phyloP scores from a whole-genome alignment of 768 basidiomycete species.

The Mycena albidolilacea region DNA sequence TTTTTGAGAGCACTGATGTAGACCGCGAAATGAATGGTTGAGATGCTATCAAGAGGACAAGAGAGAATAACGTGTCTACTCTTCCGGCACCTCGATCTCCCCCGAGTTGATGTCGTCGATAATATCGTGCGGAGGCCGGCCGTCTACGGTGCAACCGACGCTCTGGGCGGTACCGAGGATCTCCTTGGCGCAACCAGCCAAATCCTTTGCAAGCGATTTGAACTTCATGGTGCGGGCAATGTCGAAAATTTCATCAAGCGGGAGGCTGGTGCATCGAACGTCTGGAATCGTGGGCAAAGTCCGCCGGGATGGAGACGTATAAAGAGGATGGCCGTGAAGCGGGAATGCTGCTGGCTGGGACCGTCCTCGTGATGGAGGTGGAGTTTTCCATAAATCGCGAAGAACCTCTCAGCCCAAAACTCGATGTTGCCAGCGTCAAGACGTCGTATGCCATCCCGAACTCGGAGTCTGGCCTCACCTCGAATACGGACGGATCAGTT shows the following conservation, averaged over 20 bases:
- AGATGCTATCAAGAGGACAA: conserved; percentile 44
- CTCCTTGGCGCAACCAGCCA: conserved; percentile 94
- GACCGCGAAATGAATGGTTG: conserved; percentile 30
- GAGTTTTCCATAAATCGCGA: conserved; percentile 68
- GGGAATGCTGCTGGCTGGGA: conserved; percentile 77
- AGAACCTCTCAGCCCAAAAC: conserved; percentile 52
- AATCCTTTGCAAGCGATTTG: conserved; percentile 94
- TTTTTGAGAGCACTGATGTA: background rate
- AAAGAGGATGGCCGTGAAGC: conserved; percentile 70
- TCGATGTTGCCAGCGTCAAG: conserved; percentile 72
- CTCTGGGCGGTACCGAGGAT: conserved; percentile 98
- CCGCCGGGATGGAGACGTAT: conserved; percentile 83
- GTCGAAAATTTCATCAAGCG: conserved; percentile 93
- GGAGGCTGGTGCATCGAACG: conserved; percentile 71
- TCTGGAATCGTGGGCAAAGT: conserved; percentile 73
- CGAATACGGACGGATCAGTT: conserved; percentile 64
- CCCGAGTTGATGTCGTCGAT: conserved; percentile 90
- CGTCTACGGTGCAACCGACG: conserved; percentile 96
- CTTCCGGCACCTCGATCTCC: conserved; percentile 89
- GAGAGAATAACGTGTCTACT: conserved; percentile 65
- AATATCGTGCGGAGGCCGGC: conserved; percentile 92
- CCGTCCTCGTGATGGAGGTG: conserved; percentile 85
- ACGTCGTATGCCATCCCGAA: conserved; percentile 78
- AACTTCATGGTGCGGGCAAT: conserved; percentile 96
- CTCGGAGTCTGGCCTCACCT: conserved; percentile 51